A percentile compares a stretch with the other conserved stretches of the same genome.
Conservation (phyloP, 106 monocot genomes). For the Acanthochlamys bracteata region DNA sequence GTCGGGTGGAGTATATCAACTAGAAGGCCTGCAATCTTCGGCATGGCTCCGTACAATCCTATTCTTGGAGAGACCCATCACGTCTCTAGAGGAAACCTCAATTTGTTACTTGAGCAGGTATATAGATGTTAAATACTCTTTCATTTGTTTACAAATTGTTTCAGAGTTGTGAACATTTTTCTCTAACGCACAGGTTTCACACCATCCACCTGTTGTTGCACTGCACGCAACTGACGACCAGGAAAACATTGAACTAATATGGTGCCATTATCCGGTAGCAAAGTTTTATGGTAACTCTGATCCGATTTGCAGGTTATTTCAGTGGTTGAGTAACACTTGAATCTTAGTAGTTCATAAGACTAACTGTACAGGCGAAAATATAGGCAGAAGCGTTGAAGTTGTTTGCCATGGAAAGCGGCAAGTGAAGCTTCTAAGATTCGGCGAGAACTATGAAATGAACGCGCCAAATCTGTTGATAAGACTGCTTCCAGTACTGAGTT, state of each 20-base stretch:
- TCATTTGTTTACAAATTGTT: too few relatives aligned
- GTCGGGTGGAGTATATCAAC: slow-evolving; percentile 91
- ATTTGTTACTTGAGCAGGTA: slow-evolving; percentile 92
- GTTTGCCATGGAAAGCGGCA: slow-evolving; percentile 55
- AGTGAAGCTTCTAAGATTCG: slow-evolving; percentile 39
- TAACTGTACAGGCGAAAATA: too few relatives aligned
- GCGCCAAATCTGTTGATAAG: slow-evolving; percentile 64
- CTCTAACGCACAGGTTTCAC: slow-evolving; percentile 46
- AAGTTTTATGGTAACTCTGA: slow-evolving; percentile 59
- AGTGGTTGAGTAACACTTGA: too few relatives aligned
- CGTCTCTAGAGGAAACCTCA: slow-evolving; percentile 62
- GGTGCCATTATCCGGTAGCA: slow-evolving; percentile 71
- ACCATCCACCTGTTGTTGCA: slow-evolving; percentile 83
- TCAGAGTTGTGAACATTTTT: too few relatives aligned
- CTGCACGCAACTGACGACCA: slow-evolving; percentile 69
- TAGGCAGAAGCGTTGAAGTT: slow-evolving; percentile 64
- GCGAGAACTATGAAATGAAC: slow-evolving; percentile 72
- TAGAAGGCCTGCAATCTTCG: slow-evolving; percentile 59
- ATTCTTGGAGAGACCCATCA: slow-evolving; percentile 96
- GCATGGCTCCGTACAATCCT: slow-evolving; percentile 82
- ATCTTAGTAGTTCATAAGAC: too few relatives aligned
- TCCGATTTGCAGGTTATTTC: background rate
- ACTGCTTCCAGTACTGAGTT: slow-evolving; percentile 50
- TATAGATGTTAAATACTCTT: background rate
- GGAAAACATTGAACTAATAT: slow-evolving; percentile 54